Conservation (phyloP, 257 asterid genomes). For the Verbascum thapsus region DNA sequence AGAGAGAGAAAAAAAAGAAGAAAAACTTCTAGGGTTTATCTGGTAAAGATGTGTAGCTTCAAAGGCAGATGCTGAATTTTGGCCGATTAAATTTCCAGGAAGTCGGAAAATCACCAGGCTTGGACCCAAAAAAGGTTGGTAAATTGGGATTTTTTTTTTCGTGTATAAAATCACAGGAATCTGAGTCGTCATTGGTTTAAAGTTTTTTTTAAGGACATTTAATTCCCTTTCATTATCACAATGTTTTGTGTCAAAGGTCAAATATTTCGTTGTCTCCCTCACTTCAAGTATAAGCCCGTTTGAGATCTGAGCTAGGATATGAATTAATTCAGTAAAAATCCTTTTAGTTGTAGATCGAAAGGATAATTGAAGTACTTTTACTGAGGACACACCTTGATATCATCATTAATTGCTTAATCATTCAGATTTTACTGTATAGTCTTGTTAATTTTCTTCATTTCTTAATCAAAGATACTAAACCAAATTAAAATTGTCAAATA, state of each 20-base stretch:
- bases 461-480: neutral
- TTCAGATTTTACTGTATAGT: conserved; percentile 7
- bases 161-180: neutral
- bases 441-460: neutral
- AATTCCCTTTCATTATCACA: conserved; percentile 13
- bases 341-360: conserved; percentile 18
- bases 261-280: conserved; percentile 20
- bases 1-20: neutral
- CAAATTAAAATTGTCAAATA: neutral
- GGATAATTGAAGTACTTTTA: neutral
- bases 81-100: conserved; percentile 24
- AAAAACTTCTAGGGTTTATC: conserved; percentile 42
- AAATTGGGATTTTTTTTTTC: conserved; percentile 11
- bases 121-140: conserved; percentile 31
- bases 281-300: conserved; percentile 24
- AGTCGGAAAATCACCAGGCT: conserved; percentile 26
- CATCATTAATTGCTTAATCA: conserved; percentile 27
- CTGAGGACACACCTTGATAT: conserved; percentile 1
- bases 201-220: neutral
- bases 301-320: conserved; percentile 19
- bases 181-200: conserved; percentile 9
- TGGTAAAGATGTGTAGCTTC: conserved; percentile 29
- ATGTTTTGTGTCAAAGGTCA: conserved; percentile 10
- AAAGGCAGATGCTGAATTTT: neutral
- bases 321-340: conserved; percentile 9